Base-by-base conservation (phyloP, 768 basidiomycete species). In the Lactarius sp. region DNA sequence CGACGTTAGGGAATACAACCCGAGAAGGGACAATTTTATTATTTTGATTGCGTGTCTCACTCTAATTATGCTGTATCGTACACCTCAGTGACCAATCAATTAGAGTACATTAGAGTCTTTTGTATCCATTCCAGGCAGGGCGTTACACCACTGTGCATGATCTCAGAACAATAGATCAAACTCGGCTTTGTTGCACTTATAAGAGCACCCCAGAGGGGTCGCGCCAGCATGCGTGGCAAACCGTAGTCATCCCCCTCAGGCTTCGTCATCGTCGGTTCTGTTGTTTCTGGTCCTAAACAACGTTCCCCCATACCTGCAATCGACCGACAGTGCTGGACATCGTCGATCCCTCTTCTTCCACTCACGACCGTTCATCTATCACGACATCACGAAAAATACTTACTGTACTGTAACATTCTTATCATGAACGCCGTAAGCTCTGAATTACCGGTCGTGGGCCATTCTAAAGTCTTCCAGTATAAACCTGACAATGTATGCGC, bases 251-350 rank as follows among this genome's bases (percentile, higher is more conserved):
- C 41, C 34, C 18, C 14, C 59, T 27, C 27, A 27, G 27, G 27
- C 27, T 27, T 49, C 44, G 46, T 56, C 59, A 46, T 46, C 59
- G 16, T 16, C 57, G 42, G 66, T 37, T 57, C 59, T 27, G 66
- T 65, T 67, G 66, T 65, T 65, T 58, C 65, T 64, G 66, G 58
- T 53, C 47, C 36, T 47, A 55, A 60, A 52, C 62, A 55, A 65
- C 64, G 16, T 6, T 33, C 6, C 50, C 51, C 31, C 44, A 60
- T 65, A 56, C 50, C 50, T 55, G 16, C 27, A 33, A 51, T 31
- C 53, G 36, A 44, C 39, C 42, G 66, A 67, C 59, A 50, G 58
- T 66, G 66, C 66, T 65, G 66, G 51, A 55, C 66, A 66, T 63
- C 52, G 66, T 67, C 66, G 27, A 60, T 34, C 34, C 55, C 4